Evolutionary conservation across 257 asterid species (phyloP), one percentile per base, ranked within the genome.

Genomic region (Mitragyna speciosa): DNA sequence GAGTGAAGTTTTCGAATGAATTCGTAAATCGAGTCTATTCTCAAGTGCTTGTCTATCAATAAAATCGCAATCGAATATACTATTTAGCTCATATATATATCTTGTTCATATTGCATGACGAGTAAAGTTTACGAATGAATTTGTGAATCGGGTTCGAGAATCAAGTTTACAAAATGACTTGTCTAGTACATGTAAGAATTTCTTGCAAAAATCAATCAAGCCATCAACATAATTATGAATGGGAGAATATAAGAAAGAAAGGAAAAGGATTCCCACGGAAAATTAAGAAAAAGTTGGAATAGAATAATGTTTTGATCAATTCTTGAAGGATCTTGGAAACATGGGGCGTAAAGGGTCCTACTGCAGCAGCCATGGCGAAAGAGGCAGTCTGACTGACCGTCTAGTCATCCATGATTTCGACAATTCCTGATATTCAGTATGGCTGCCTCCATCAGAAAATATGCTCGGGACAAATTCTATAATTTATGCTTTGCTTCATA

Each of bases 331-430:
- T 63, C 33, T 43, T 47, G 48, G 7, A 80, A 76, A 47, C 78
- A 76, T 51, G 71, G 82, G 75, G 52, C 31, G 58, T 15, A 24
- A 51, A 14, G 75, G 63, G 48, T 36, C 52, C 78, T 69, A 45
- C 61, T 12, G 20, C 51, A 56, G 49, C 72, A 47, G 28, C 76
- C 51, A 14, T 72, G 72, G 79, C 82, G 19, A 14, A 72, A 69
- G 74, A 67, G 73, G 71, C 24, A 0, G 54, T 78, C 83, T 82
- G 85, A 78, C 82, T 69, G 85, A 78, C 78, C 73, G 78, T 78
- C 79, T 73, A 74, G 69, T 82, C 82, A 68, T 59, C 85, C 80
- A 33, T 82, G 85, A 82, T 73, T 78, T 82, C 33, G 83, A 82
- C 83, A 47, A 82, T 45, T 82, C 80, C 85, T 76, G 70, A 64